Conservation (phyloP, 371 early-diverging fungal species). For the Mortierella sp. region DNA sequence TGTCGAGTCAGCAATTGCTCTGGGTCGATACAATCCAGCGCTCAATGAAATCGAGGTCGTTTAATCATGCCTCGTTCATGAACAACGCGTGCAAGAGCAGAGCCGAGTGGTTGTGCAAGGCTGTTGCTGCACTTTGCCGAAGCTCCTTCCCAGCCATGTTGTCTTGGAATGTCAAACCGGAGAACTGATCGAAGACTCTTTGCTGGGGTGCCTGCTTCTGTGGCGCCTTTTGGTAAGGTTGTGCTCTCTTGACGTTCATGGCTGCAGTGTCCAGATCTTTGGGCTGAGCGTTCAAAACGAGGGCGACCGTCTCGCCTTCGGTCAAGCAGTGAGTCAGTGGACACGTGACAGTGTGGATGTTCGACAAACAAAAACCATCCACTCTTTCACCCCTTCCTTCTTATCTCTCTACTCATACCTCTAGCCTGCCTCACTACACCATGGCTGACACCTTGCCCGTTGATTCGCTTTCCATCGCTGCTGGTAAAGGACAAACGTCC, state of each 20-base stretch:
- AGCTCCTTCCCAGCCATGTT: constrained; percentile 7
- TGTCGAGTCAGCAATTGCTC: background rate
- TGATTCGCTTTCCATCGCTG: constrained; percentile 40
- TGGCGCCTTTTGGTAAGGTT: too few relatives aligned
- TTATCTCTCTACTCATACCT: constrained; percentile 5
- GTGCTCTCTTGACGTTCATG: too few relatives aligned
- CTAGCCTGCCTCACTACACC: constrained; percentile 3
- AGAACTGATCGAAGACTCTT: too few relatives aligned
- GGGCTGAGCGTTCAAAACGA: too few relatives aligned
- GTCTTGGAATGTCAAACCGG: constrained; percentile 8
- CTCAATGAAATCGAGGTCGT: background rate
- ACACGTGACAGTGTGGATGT: too few relatives aligned
- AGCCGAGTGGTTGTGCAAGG: constrained; percentile 25
- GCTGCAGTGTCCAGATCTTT: too few relatives aligned
- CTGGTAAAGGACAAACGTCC: constrained; percentile 48
- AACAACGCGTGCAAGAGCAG: constrained; percentile 35
- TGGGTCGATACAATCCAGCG: background rate
- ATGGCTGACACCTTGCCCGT: constrained; percentile 52
- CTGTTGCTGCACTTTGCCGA: constrained; percentile 31
- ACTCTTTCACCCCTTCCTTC: background rate
- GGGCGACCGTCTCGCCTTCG: too few relatives aligned
- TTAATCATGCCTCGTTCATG: constrained; percentile 43
- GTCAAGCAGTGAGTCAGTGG: too few relatives aligned
- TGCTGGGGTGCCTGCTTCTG: too few relatives aligned
- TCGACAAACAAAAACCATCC: background rate